Conservation (phyloP, 2,329 filamentous ascomycete species). For the Lasiodiplodia sp. region DNA sequence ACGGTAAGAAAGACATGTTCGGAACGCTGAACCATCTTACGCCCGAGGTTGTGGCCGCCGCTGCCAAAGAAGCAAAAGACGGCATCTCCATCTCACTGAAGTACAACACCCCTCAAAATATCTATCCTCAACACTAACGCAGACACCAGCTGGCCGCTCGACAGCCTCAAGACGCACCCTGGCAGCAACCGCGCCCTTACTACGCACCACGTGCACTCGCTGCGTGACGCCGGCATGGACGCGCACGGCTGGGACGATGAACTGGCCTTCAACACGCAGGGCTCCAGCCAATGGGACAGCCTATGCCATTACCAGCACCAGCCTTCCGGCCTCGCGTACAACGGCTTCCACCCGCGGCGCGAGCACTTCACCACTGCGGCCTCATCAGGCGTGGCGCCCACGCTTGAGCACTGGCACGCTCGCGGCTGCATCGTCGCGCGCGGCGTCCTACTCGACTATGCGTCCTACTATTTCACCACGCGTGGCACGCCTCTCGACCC, state of each 20-base stretch:
- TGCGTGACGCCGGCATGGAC: constrained; percentile 33
- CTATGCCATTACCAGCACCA: background rate
- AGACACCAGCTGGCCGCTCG: constrained; percentile 32
- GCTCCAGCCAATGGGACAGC: constrained; percentile 63
- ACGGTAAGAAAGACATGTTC: constrained; percentile 11
- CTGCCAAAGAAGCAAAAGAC: constrained; percentile 53
- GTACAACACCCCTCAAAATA: constrained; percentile 38
- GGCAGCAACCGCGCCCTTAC: constrained; percentile 43
- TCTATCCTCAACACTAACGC: background rate
- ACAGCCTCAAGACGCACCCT: constrained; percentile 36
- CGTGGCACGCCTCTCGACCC: constrained; percentile 33
- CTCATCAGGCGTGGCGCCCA: too few relatives aligned
- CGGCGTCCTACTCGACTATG: constrained; percentile 38
- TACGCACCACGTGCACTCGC: constrained; percentile 45
- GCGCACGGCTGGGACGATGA: constrained; percentile 36
- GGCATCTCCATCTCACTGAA: constrained; percentile 63
- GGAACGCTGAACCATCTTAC: constrained; percentile 63
- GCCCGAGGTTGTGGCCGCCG: constrained; percentile 52
- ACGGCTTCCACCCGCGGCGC: background rate
- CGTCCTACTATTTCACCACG: constrained; percentile 33
- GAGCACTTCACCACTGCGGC: too few relatives aligned
- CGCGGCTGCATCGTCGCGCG: constrained; percentile 33
- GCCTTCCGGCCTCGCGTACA: background rate
- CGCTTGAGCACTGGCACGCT: constrained; percentile 29
- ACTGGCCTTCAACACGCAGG: constrained; percentile 64